These are phyloP conservation scores for Claviceps monticola DNA, from an alignment of 2,329 filamentous ascomycete genomes.

Conservation along the genomic window DNA sequence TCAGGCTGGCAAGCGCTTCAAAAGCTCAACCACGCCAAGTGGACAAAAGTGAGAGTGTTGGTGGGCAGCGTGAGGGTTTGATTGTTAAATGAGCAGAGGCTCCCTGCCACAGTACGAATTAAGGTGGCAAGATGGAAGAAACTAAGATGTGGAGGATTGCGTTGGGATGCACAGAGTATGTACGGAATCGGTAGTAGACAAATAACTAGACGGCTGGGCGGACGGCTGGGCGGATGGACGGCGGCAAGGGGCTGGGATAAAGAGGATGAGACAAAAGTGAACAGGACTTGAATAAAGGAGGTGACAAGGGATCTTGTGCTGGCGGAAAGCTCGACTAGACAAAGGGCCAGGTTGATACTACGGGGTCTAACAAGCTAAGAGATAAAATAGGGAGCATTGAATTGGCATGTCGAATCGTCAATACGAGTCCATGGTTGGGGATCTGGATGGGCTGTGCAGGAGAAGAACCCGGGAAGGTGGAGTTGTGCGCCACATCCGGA, in stretches of 20 bases:
- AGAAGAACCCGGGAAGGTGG: too few species aligned
- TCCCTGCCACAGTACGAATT: neutral
- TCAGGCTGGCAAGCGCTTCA: neutral
- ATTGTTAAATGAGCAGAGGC: neutral
- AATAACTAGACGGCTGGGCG: too few species aligned
- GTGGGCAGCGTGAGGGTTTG: neutral
- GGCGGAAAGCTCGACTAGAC: conserved; percentile 1
- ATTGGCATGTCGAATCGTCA: neutral
- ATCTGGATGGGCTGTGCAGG: neutral
- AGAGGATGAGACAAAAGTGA: neutral
- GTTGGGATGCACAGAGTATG: neutral
- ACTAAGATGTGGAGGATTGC: neutral
- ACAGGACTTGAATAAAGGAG: neutral
- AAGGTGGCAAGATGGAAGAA: neutral
- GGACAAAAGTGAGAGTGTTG: neutral
- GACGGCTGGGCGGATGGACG: neutral
- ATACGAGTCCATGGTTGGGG: neutral
- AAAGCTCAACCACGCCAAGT: neutral
- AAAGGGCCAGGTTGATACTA: neutral
- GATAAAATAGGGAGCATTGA: neutral
- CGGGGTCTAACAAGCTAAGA: neutral
- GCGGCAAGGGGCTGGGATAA: conserved; percentile 3
- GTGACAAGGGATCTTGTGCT: neutral
- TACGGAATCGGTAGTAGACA: too few species aligned
- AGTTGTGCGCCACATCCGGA: neutral